A percentile compares a stretch with the other conserved stretches of the same genome.
These are phyloP conservation scores for Podospora didyma DNA, from an alignment of 495 filamentous ascomycete species.

Conservation along the genomic window DNA sequence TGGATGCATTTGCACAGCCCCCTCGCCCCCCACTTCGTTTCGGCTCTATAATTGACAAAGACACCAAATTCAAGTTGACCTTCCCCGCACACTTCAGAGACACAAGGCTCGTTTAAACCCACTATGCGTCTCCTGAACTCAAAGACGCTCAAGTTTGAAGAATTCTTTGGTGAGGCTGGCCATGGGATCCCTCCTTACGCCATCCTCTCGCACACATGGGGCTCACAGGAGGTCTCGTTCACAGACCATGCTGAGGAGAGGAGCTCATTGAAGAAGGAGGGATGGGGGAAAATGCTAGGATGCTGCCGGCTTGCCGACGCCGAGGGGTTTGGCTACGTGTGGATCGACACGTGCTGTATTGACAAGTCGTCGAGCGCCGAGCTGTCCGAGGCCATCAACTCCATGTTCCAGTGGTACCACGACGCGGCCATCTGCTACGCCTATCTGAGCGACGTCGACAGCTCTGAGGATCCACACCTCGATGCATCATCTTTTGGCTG, in stretches of 20 bases:
- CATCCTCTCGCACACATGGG: neutral
- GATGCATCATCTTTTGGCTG: too few relatives aligned
- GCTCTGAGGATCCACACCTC: too few relatives aligned
- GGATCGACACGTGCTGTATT: slow-evolving; percentile 39
- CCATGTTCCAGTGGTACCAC: slow-evolving; percentile 8
- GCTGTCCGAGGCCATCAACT: too few relatives aligned
- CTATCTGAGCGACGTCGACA: slow-evolving; percentile 25
- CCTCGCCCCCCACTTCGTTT: too few relatives aligned
- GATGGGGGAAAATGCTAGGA: neutral
- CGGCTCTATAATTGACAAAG: too few relatives aligned
- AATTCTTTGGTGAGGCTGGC: slow-evolving; percentile 5
- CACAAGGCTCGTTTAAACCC: too few relatives aligned
- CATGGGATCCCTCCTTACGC: slow-evolving; percentile 1
- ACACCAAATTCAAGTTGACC: too few relatives aligned
- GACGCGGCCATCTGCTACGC: slow-evolving; percentile 28
- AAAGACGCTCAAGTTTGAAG: neutral
- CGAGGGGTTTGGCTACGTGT: slow-evolving; percentile 27
- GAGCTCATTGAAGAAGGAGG: neutral
- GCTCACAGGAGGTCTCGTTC: neutral
- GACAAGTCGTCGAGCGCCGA: slow-evolving; percentile 29
- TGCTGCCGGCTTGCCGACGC: neutral
- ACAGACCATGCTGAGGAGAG: neutral
- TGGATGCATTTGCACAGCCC: too few relatives aligned
- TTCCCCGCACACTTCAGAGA: too few relatives aligned
- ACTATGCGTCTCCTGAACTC: too few relatives aligned